Conservation (phyloP, 805 yeast genomes). For the Candida tammaniensis region DNA sequence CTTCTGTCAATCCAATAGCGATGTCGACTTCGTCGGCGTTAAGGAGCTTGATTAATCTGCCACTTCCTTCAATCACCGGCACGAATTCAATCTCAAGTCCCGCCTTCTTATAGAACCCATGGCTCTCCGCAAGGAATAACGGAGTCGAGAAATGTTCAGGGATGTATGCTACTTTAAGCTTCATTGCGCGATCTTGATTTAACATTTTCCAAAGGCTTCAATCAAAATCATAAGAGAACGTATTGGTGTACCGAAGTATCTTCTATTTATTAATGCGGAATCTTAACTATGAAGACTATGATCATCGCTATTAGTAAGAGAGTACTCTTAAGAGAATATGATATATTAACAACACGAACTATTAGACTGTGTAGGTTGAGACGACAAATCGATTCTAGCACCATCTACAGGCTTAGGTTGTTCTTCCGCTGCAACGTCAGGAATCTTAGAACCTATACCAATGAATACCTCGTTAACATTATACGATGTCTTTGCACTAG, state of each 20-base stretch:
- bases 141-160: conserved; percentile 96
- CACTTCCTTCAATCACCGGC: conserved; percentile 84
- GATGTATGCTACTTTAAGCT: conserved; percentile 65
- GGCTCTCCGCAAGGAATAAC: conserved; percentile 61
- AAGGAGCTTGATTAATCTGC: conserved; percentile 75
- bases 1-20: conserved; percentile 90
- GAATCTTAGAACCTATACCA: conserved; percentile 86
- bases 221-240: too few species aligned
- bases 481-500: conserved; percentile 86
- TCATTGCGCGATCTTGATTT: too few species aligned
- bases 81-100: conserved; percentile 55
- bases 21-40: conserved; percentile 64
- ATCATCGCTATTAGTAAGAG: too few species aligned
- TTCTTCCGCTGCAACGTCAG: conserved; percentile 31
- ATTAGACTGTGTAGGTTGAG: conserved; percentile 8
- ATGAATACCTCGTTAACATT: conserved; percentile 90
- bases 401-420: conserved; percentile 18
- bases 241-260: too few species aligned
- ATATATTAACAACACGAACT: conserved; percentile 6
- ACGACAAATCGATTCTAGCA: conserved; percentile 33
- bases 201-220: too few species aligned
- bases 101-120: conserved; percentile 51
- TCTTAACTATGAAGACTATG: too few species aligned
- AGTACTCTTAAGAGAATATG: too few species aligned
- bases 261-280: too few species aligned